phyloP scores from a whole-genome alignment of 768 basidiomycete species.

The Panaeolus papilionaceus region DNA sequence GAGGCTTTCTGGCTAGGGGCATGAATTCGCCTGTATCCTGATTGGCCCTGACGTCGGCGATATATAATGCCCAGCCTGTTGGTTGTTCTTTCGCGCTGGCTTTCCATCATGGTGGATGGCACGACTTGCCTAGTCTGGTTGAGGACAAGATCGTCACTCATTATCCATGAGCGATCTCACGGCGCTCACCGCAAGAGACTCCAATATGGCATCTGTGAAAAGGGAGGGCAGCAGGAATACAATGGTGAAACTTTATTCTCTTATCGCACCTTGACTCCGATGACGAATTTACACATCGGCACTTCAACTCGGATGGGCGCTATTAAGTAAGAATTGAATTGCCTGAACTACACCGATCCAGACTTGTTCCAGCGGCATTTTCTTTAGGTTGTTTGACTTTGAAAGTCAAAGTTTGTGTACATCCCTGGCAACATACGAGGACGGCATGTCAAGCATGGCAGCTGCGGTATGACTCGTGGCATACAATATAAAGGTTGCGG shows the following conservation, averaged over 20 bases:
- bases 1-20: no score
- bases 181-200: not conserved
- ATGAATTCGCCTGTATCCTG: no score
- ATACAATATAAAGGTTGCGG: not conserved
- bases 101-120: no score
- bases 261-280: not conserved
- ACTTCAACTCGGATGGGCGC: slow-evolving; percentile 11
- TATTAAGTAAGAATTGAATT: slow-evolving; percentile 3
- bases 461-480: slow-evolving; percentile 6
- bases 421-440: not conserved
- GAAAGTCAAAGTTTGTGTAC: not conserved
- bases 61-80: not conserved
- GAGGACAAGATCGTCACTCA: not conserved
- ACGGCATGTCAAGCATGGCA: not conserved
- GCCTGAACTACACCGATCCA: not conserved
- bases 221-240: not conserved
- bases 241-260: not conserved
- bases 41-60: not conserved
- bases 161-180: not conserved
- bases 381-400: not conserved
- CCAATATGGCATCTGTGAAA: not conserved
- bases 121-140: not conserved
- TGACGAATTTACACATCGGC: not conserved
- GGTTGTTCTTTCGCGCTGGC: not conserved
- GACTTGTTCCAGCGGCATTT: slow-evolving; percentile 11